phyloP scores from a whole-genome alignment of 805 yeast genomes.

The Pichia phayaonensis region DNA sequence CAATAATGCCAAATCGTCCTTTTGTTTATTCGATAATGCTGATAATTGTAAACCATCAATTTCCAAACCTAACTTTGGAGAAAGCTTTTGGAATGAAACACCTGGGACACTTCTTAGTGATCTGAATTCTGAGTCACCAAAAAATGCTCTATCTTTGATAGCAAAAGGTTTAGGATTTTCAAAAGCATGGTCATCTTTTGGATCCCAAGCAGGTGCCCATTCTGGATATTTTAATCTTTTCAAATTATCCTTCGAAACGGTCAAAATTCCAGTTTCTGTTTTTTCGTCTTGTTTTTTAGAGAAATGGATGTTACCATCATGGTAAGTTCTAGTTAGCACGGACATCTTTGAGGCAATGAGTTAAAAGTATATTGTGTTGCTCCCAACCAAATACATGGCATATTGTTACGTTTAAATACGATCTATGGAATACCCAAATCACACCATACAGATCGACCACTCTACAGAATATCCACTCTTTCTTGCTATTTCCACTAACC shows the following conservation, averaged over 20 bases:
- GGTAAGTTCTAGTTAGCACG: constrained; percentile 2
- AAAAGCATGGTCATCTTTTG: constrained; percentile 10
- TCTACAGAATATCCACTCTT: no score
- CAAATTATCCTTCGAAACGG: constrained; percentile 6
- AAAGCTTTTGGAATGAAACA: constrained; percentile 33
- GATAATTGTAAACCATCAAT: constrained; percentile 54
- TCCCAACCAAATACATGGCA: no score
- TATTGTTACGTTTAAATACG: no score
- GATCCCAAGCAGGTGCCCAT: constrained; percentile 16
- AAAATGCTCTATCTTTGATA: constrained; percentile 50
- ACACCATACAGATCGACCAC: no score
- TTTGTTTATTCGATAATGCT: constrained; percentile 41
- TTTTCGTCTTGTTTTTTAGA: constrained; percentile 6
- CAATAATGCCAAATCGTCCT: constrained; percentile 60
- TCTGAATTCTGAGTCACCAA: constrained; percentile 48
- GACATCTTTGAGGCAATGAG: no score
- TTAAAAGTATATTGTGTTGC: no score
- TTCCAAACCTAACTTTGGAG: constrained; percentile 68
- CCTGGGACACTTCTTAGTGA: constrained; percentile 34
- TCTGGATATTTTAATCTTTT: constrained; percentile 8
- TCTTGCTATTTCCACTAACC: no score
- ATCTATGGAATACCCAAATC: no score
- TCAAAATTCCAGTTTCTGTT: constrained; percentile 4
- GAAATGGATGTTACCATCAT: constrained; percentile 8
- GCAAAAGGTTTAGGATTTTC: constrained; percentile 45